Conservation (phyloP, 176 grass and related monocot genomes). For the Saccharum spontaneum region DNA sequence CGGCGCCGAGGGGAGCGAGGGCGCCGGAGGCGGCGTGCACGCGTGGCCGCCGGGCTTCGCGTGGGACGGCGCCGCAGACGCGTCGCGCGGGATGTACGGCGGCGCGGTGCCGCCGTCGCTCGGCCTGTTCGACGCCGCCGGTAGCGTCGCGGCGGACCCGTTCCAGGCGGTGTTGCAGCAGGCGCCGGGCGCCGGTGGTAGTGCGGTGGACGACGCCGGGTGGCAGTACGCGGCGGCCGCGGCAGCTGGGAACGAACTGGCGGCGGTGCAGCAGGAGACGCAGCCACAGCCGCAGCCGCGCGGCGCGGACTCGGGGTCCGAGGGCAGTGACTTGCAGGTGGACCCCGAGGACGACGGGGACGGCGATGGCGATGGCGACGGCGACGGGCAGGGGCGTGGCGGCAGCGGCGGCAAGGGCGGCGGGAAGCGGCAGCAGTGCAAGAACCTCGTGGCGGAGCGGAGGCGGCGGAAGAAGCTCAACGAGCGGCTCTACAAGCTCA, state of each 20-base stretch:
- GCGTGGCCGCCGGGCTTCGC: slow-evolving; percentile 41
- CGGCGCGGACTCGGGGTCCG: slow-evolving; percentile 60
- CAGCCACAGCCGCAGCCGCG: slow-evolving; percentile 2
- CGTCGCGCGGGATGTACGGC: slow-evolving; percentile 41
- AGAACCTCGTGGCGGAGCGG: slow-evolving; percentile 84
- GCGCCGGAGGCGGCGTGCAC: background rate
- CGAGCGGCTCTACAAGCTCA: slow-evolving; percentile 66
- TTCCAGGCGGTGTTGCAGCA: slow-evolving; percentile 30
- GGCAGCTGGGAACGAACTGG: slow-evolving; percentile 26
- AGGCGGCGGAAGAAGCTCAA: slow-evolving; percentile 87
- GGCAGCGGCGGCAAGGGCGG: slow-evolving; percentile 22
- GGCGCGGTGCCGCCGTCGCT: slow-evolving; percentile 11
- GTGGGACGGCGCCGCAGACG: slow-evolving; percentile 52
- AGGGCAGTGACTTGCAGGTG: slow-evolving; percentile 61
- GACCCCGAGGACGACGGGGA: slow-evolving; percentile 72
- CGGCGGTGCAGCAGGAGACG: slow-evolving; percentile 15
- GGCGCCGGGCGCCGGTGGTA: background rate
- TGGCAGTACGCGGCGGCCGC: slow-evolving; percentile 33
- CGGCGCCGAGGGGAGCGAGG: background rate
- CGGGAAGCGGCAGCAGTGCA: slow-evolving; percentile 81
- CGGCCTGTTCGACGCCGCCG: slow-evolving; percentile 39
- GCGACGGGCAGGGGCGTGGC: background rate
- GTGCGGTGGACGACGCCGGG: slow-evolving; percentile 6
- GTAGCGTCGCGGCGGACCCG: slow-evolving; percentile 12
- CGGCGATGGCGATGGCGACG: slow-evolving; percentile 16